Percentiles rank a stretch among this genome's conserved stretches.
Conservation (phyloP, 768 basidiomycete genomes). For the Suillus subluteus region DNA sequence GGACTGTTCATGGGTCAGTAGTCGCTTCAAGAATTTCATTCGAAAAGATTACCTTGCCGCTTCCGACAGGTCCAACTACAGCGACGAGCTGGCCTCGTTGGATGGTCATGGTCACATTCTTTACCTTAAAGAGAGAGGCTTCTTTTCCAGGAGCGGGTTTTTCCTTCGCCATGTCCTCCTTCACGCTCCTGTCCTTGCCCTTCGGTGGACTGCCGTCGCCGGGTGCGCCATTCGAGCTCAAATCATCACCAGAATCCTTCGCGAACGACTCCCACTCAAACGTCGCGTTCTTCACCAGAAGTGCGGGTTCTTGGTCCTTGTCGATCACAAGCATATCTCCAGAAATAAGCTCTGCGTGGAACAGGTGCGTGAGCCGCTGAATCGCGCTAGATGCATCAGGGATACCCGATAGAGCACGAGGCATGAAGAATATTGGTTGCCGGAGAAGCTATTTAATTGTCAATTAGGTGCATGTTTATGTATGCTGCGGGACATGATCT, state of each 20-base stretch:
- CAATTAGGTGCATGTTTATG: background rate
- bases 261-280: constrained; percentile 63
- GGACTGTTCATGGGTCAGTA: constrained; percentile 36
- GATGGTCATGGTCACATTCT: constrained; percentile 53
- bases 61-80: constrained; percentile 73
- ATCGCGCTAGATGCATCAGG: constrained; percentile 70
- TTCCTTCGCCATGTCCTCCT: constrained; percentile 17
- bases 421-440: constrained; percentile 71
- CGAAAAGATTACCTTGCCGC: constrained; percentile 51
- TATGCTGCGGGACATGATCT: constrained; percentile 5
- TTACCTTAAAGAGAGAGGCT: constrained; percentile 46
- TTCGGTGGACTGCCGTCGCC: constrained; percentile 2
- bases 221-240: background rate
- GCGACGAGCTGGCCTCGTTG: constrained; percentile 62
- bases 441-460: constrained; percentile 51
- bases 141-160: constrained; percentile 13
- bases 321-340: constrained; percentile 49
- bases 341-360: constrained; percentile 53
- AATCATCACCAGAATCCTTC: constrained; percentile 9
- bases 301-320: constrained; percentile 46
- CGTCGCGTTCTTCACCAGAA: constrained; percentile 56
- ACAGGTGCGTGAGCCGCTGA: constrained; percentile 48
- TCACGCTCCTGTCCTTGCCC: constrained; percentile 6
- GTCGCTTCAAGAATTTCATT: background rate
- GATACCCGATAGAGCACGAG: constrained; percentile 61